Percentiles rank a stretch among this genome's conserved stretches.
These are phyloP conservation scores for Candida oleophila DNA, from an alignment of 805 yeast species.

Conservation along the genomic window DNA sequence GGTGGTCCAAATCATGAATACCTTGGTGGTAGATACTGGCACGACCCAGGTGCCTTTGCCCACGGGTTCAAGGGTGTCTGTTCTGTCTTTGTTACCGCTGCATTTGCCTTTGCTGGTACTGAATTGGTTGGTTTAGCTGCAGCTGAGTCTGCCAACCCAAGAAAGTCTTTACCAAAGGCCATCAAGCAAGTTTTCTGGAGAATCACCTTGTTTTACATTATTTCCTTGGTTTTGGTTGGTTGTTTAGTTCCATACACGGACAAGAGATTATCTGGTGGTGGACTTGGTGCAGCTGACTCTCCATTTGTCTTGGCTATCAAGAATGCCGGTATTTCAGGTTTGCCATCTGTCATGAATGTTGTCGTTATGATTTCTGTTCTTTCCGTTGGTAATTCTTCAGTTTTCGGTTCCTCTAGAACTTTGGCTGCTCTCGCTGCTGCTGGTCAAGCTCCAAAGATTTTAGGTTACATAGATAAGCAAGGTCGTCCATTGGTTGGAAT, in stretches of 20 bases:
- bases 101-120: constrained; percentile 41
- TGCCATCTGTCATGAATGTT: constrained; percentile 41
- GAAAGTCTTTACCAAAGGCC: constrained; percentile 38
- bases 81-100: constrained; percentile 41
- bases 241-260: constrained; percentile 52
- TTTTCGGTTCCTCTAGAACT: constrained; percentile 41
- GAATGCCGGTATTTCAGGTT: constrained; percentile 35
- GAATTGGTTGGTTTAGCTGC: constrained; percentile 42
- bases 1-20: constrained; percentile 52
- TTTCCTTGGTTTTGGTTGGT: constrained; percentile 48
- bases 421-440: constrained; percentile 46
- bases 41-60: constrained; percentile 56
- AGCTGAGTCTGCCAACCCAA: constrained; percentile 39
- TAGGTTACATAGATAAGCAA: constrained; percentile 46
- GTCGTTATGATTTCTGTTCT: constrained; percentile 40
- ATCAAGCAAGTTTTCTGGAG: constrained; percentile 45
- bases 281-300: constrained; percentile 23
- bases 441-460: constrained; percentile 43
- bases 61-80: constrained; percentile 44
- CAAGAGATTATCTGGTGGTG: constrained; percentile 19
- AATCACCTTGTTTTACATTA: constrained; percentile 40
- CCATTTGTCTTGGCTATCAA: constrained; percentile 32
- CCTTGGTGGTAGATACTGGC: constrained; percentile 52
- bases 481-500: constrained; percentile 53
- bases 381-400: constrained; percentile 44